Conservation (phyloP, 2,329 filamentous ascomycete genomes). For the Leptographium lundbergii region DNA sequence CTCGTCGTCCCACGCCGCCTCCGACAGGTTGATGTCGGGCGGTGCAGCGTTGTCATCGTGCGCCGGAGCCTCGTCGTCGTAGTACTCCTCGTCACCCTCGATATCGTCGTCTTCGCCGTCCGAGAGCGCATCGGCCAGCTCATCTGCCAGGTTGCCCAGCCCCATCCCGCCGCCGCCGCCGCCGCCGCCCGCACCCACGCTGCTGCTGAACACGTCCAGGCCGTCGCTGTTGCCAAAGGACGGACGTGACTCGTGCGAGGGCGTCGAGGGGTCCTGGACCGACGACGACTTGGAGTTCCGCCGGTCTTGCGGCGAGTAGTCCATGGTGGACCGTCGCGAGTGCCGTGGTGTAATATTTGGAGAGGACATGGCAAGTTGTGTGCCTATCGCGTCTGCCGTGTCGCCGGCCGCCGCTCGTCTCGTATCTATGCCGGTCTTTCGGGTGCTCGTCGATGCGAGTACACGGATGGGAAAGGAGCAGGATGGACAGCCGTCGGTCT, state of each 20-base stretch:
- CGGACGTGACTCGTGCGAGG: conserved; percentile 25
- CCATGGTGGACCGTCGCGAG: conserved; percentile 45
- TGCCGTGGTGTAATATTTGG: conserved; percentile 32
- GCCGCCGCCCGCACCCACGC: conserved; percentile 12
- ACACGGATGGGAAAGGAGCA: background rate
- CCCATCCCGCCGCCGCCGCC: conserved; percentile 23
- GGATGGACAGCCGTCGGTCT: background rate
- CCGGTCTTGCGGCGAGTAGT: conserved; percentile 32
- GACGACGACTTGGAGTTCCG: conserved; percentile 35
- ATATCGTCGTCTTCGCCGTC: conserved; percentile 46
- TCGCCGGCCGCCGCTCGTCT: background rate
- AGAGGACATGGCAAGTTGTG: background rate
- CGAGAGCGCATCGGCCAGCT: conserved; percentile 62
- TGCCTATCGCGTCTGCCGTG: background rate
- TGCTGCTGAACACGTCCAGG: conserved; percentile 22
- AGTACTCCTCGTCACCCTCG: conserved; percentile 24
- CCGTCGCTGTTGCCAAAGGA: conserved; percentile 30
- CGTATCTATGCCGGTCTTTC: background rate
- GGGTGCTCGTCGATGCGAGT: background rate
- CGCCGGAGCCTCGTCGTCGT: conserved; percentile 20
- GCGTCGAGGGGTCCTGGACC: conserved; percentile 33
- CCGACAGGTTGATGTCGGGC: conserved; percentile 24
- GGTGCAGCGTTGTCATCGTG: background rate
- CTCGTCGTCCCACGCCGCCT: conserved; percentile 14
- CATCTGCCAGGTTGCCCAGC: conserved; percentile 68